These are phyloP conservation scores for Domatiomyces globalis DNA, from an alignment of 2,329 filamentous ascomycete species.

Conservation along the genomic window DNA sequence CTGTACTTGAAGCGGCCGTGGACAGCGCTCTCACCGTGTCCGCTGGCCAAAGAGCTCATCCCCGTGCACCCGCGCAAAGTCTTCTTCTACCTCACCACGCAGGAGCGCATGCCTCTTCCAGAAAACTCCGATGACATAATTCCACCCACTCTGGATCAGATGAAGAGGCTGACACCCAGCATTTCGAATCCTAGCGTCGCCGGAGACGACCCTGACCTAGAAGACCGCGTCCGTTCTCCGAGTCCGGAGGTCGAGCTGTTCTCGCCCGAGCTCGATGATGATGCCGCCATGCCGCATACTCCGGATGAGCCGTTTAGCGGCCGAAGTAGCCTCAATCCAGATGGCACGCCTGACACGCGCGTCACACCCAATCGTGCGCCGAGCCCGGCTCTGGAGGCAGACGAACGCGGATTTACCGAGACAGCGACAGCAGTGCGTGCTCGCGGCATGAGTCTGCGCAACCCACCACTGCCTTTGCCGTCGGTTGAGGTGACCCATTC, in stretches of 20 bases:
- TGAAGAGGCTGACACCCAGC: constrained; percentile 66
- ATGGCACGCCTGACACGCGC: constrained; percentile 21
- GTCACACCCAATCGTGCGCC: constrained; percentile 48
- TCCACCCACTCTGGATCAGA: constrained; percentile 36
- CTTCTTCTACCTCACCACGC: constrained; percentile 92
- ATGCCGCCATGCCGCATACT: constrained; percentile 40
- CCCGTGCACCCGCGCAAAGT: constrained; percentile 84
- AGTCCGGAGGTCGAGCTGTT: constrained; percentile 90
- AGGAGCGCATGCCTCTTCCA: constrained; percentile 66
- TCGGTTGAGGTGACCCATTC: constrained; percentile 19
- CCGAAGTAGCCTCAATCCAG: constrained; percentile 24
- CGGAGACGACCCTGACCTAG: constrained; percentile 55
- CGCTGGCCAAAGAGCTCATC: constrained; percentile 83
- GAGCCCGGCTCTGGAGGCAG: constrained; percentile 79
- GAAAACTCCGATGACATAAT: constrained; percentile 43
- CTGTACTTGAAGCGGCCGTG: constrained; percentile 79
- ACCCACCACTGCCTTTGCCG: constrained; percentile 23
- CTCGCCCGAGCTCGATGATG: constrained; percentile 69
- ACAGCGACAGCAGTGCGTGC: constrained; percentile 72
- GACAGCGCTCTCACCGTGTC: constrained; percentile 67
- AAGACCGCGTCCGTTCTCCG: constrained; percentile 52
- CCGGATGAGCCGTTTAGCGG: constrained; percentile 51
- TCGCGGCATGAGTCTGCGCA: constrained; percentile 34
- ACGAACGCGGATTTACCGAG: constrained; percentile 93
- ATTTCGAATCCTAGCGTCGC: constrained; percentile 58